A percentile compares a stretch with the other conserved stretches of the same genome.
phyloP scores from a whole-genome alignment of 2,329 filamentous ascomycete species.

The Penicillium sp. region DNA sequence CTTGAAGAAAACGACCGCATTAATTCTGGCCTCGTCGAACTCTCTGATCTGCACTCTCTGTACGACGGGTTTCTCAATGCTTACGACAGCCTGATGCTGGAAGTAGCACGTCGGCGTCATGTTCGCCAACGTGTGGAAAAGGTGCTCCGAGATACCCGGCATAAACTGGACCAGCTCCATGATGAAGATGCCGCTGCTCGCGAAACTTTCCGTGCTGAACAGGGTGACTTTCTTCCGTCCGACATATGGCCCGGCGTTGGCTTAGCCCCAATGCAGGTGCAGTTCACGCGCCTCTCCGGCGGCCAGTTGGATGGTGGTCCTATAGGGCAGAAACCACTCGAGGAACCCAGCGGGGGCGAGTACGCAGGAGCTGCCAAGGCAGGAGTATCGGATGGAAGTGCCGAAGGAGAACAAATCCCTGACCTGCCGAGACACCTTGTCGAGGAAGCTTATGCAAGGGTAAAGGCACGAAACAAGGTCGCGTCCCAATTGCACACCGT shows the following conservation, averaged over 20 bases:
- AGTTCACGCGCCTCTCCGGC: slow-evolving; percentile 32
- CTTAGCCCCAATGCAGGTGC: slow-evolving; percentile 46
- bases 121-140: slow-evolving; percentile 65
- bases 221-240: slow-evolving; percentile 76
- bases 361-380: slow-evolving; percentile 3
- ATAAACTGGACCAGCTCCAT: slow-evolving; percentile 65
- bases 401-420: slow-evolving; percentile 34
- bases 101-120: slow-evolving; percentile 65
- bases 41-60: slow-evolving; percentile 67
- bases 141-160: slow-evolving; percentile 68
- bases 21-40: slow-evolving; percentile 59
- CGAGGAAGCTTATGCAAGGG: slow-evolving; percentile 36
- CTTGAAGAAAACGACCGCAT: slow-evolving; percentile 64
- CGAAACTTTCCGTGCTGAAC: slow-evolving; percentile 68
- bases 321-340: slow-evolving; percentile 6
- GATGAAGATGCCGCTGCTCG: slow-evolving; percentile 64
- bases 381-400: slow-evolving; percentile 9
- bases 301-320: slow-evolving; percentile 25
- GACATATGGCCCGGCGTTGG: slow-evolving; percentile 76
- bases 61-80: slow-evolving; percentile 79
- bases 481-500: slow-evolving; percentile 7
- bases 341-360: not conserved
- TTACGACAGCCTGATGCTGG: slow-evolving; percentile 75
- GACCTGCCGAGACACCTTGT: slow-evolving; percentile 36
- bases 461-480: slow-evolving; percentile 27